Conservation (phyloP, 352 stramenopile species). For the Globisporangium solare region DNA sequence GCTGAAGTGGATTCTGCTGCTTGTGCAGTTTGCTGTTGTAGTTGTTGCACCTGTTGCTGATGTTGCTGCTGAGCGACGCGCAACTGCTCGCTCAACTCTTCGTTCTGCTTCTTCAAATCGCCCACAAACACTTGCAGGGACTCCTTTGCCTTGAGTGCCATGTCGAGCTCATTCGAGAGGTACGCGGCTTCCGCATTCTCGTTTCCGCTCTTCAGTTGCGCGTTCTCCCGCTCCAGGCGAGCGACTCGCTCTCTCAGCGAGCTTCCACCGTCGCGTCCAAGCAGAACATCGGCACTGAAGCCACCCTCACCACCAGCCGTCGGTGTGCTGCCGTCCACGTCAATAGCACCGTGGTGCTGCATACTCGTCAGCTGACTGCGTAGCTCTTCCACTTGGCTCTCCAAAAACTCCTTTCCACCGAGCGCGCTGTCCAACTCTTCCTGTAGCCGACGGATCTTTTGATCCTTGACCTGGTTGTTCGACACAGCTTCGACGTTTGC, state of each 20-base stretch:
- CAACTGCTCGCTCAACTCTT: conserved; percentile 65
- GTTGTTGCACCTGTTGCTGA: conserved; percentile 5
- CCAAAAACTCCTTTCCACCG: conserved; percentile 81
- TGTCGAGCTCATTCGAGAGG: conserved; percentile 67
- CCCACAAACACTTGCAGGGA: conserved; percentile 58
- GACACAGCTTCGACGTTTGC: conserved; percentile 74
- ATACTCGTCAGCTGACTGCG: conserved; percentile 57
- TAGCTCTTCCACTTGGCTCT: conserved; percentile 78
- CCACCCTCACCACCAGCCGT: conserved; percentile 30
- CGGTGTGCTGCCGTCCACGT: conserved; percentile 29
- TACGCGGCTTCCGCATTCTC: conserved; percentile 44
- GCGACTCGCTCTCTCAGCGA: conserved; percentile 55
- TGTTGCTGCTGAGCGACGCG: conserved; percentile 32
- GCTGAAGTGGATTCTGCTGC: no score
- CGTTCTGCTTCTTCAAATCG: conserved; percentile 73
- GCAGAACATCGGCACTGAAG: conserved; percentile 54
- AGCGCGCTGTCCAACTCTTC: conserved; percentile 81
- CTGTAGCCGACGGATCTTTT: conserved; percentile 77
- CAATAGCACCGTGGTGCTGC: conserved; percentile 32
- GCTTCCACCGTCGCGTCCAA: conserved; percentile 60
- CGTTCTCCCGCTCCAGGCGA: conserved; percentile 73
- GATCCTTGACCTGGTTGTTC: conserved; percentile 74
- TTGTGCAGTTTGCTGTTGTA: no score
- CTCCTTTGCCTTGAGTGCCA: conserved; percentile 72
- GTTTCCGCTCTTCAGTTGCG: conserved; percentile 50